Evolutionary conservation across 768 basidiomycete genomes (phyloP).

Genomic region (Rhizopogon rudus): DNA sequence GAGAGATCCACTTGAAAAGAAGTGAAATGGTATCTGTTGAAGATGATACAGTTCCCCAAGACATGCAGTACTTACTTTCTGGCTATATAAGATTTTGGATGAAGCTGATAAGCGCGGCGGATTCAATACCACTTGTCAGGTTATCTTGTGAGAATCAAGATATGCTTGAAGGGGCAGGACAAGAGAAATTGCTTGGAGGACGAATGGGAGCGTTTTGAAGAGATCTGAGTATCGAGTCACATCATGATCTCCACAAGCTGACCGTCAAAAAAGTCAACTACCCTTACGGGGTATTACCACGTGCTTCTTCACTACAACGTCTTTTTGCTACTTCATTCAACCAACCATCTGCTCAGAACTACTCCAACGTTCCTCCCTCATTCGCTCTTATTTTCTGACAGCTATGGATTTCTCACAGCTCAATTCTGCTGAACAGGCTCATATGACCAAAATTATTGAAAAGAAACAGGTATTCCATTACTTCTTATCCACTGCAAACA

Average conservation of each 20-base stretch:
- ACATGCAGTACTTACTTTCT: constrained; percentile 14
- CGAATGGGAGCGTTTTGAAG: constrained; percentile 1
- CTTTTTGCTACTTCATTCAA: constrained; percentile 8
- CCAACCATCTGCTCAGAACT: constrained; percentile 1
- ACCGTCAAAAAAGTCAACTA: constrained; percentile 1
- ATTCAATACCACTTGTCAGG: constrained; percentile 7
- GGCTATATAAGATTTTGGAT: constrained; percentile 12
- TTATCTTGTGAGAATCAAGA: constrained; percentile 6
- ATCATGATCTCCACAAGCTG: background rate
- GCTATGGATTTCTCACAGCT: constrained; percentile 89
- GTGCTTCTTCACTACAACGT: background rate
- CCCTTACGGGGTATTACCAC: background rate
- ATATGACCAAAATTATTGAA: constrained; percentile 92
- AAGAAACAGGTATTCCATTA: constrained; percentile 77
- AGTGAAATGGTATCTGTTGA: constrained; percentile 13
- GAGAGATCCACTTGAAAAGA: constrained; percentile 34
- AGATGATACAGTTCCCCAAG: constrained; percentile 7
- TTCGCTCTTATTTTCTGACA: constrained; percentile 2
- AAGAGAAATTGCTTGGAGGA: constrained; percentile 2
- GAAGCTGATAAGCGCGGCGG: constrained; percentile 1
- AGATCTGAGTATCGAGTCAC: constrained; percentile 3
- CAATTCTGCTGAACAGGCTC: constrained; percentile 90
- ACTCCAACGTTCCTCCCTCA: constrained; percentile 5
- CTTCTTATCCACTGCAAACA: too few species aligned
- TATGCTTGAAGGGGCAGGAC: background rate